Percentiles rank a stretch among this genome's conserved stretches.
phyloP scores from a whole-genome alignment of 306 rosid species.

The Comarum palustre region DNA sequence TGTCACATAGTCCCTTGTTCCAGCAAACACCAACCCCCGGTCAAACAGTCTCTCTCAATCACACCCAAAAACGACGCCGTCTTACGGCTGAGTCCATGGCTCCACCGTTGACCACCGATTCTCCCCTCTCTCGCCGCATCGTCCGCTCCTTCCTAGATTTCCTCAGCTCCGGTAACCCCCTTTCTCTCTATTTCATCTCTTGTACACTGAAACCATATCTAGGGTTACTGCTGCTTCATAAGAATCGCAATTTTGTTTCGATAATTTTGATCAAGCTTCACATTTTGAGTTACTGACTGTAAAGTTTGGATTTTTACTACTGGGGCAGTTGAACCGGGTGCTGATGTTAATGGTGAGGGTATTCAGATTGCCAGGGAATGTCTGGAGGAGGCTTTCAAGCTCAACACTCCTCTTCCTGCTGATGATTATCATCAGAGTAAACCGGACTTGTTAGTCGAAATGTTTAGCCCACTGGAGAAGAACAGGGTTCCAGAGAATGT shows the following conservation, averaged over 20 bases:
- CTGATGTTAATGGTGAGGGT: conserved; percentile 68
- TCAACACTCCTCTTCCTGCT: conserved; percentile 28
- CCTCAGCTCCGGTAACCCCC: conserved; percentile 54
- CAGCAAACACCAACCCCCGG: background rate
- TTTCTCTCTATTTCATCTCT: background rate
- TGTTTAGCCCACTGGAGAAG: conserved; percentile 54
- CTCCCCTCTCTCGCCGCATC: conserved; percentile 73
- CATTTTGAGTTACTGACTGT: background rate
- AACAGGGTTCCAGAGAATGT: conserved; percentile 35
- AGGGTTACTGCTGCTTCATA: background rate
- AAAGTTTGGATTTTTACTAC: conserved; percentile 7
- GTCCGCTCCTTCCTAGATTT: conserved; percentile 72
- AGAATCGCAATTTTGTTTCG: background rate
- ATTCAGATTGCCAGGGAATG: conserved; percentile 84
- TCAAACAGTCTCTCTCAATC: background rate
- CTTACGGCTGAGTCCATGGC: conserved; percentile 34
- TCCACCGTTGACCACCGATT: conserved; percentile 47
- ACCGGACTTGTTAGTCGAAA: conserved; percentile 53
- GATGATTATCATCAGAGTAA: conserved; percentile 33
- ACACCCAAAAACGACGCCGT: background rate
- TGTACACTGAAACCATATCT: background rate
- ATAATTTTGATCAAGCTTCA: background rate
- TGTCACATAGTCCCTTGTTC: background rate
- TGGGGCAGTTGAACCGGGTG: conserved; percentile 65
- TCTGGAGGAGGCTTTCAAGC: conserved; percentile 61